Percentiles rank a stretch among this genome's conserved stretches.
Evolutionary conservation across 805 yeast genomes (phyloP).

Genomic region (Metschnikowia lachancei): DNA sequence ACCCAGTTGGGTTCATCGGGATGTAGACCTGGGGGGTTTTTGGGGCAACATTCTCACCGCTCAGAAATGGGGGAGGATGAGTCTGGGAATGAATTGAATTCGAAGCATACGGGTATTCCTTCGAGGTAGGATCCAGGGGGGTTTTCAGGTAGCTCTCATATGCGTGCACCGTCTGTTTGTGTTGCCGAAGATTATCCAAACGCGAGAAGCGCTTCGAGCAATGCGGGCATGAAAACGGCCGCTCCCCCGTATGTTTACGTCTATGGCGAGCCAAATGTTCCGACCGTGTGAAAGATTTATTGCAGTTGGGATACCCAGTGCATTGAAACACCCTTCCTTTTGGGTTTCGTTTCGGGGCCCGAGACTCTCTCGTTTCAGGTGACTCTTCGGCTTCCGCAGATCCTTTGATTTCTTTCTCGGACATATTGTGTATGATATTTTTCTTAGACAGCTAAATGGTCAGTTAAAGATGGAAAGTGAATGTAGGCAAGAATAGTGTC

Average conservation of each 20-base stretch:
- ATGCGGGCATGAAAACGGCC: constrained; percentile 86
- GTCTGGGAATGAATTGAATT: not conserved
- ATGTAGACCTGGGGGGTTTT: constrained; percentile 1
- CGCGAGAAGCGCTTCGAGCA: constrained; percentile 78
- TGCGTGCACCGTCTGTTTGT: constrained; percentile 69
- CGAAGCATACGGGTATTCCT: not conserved
- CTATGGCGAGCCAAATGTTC: constrained; percentile 93
- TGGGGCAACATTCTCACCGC: not conserved
- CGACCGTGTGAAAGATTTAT: constrained; percentile 84
- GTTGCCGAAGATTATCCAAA: constrained; percentile 86
- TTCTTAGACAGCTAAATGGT: too few relatives aligned
- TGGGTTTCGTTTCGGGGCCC: constrained; percentile 34
- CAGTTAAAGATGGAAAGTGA: too few relatives aligned
- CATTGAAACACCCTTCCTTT: constrained; percentile 78
- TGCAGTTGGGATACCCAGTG: constrained; percentile 80
- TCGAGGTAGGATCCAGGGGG: not conserved
- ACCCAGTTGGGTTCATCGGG: not conserved
- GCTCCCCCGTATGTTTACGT: constrained; percentile 90
- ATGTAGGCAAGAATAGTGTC: too few relatives aligned
- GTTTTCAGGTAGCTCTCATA: constrained; percentile 28
- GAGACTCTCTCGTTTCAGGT: constrained; percentile 2
- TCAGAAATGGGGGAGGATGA: not conserved
- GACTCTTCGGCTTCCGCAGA: not conserved
- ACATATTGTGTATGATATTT: not conserved
- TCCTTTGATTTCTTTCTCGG: not conserved